A percentile compares a stretch with the other conserved stretches of the same genome.
Conservation (phyloP, 306 rosid genomes). For the Lathyrus tuberosus region DNA sequence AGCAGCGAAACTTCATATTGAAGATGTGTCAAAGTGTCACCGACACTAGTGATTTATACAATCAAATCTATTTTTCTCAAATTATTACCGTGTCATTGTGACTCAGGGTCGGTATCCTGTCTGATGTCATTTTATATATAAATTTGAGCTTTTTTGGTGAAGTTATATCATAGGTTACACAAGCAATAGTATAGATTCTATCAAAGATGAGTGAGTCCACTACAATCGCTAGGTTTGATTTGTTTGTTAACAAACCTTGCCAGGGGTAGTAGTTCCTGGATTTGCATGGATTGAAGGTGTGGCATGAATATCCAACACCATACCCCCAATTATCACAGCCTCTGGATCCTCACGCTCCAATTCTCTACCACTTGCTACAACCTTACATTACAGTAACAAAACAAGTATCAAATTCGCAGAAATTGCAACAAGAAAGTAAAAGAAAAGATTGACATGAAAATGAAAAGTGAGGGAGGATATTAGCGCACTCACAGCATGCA, state of each 20-base stretch:
- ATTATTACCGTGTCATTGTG: not conserved
- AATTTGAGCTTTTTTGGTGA: too few relatives aligned
- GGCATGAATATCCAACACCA: constrained; percentile 89
- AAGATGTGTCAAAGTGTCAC: not conserved
- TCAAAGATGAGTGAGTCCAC: not conserved
- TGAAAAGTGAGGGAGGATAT: not conserved
- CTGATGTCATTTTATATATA: not conserved
- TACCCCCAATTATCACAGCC: constrained; percentile 80
- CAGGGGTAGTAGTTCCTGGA: constrained; percentile 65
- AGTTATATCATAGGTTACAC: too few relatives aligned
- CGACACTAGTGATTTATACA: not conserved
- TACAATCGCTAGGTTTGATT: not conserved
- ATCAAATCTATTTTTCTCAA: not conserved
- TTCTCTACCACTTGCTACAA: constrained; percentile 34
- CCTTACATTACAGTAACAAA: constrained; percentile 34
- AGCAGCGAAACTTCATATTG: not conserved
- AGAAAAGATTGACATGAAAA: not conserved
- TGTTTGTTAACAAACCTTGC: constrained; percentile 56
- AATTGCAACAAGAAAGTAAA: not conserved
- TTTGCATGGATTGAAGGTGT: constrained; percentile 48
- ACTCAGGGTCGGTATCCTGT: not conserved
- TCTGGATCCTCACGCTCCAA: constrained; percentile 39
- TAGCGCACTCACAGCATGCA: constrained; percentile 18
- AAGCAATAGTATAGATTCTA: not conserved
- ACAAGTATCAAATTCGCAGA: not conserved